Evolutionary conservation across 208 protist species (phyloP).

Genomic region (Endotrypanum monterogeii): DNA sequence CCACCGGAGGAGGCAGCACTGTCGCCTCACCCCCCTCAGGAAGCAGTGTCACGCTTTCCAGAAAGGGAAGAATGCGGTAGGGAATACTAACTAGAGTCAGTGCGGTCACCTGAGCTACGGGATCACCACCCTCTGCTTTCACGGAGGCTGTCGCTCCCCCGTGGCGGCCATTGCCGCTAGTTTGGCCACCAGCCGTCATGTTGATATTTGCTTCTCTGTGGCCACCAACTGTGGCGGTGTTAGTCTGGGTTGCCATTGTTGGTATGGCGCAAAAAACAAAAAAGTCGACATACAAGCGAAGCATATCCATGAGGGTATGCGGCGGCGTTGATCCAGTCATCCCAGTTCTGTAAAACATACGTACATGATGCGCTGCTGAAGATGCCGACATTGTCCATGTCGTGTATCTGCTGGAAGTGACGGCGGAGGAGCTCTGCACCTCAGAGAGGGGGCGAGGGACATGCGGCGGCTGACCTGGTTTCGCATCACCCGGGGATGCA

Average conservation of each 20-base stretch:
- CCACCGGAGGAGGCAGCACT: neutral
- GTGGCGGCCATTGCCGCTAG: neutral
- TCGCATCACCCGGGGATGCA: neutral
- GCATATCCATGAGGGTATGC: slow-evolving; percentile 44
- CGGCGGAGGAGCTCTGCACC: neutral
- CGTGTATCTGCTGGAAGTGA: neutral
- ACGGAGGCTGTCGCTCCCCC: neutral
- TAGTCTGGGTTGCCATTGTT: neutral
- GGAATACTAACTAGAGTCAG: slow-evolving; percentile 20
- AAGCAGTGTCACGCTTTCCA: slow-evolving; percentile 5
- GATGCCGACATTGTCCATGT: neutral
- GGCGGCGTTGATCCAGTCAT: slow-evolving; percentile 21
- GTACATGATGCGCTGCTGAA: neutral
- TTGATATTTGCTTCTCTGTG: neutral
- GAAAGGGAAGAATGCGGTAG: slow-evolving; percentile 14
- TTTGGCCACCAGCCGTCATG: neutral
- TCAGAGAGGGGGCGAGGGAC: neutral
- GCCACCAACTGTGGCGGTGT: neutral
- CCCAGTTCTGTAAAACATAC: slow-evolving; percentile 24
- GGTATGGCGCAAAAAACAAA: slow-evolving; percentile 25
- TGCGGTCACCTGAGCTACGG: slow-evolving; percentile 14
- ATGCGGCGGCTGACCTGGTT: neutral
- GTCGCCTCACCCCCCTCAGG: neutral
- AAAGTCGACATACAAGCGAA: slow-evolving; percentile 45
- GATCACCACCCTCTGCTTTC: neutral